These are phyloP conservation scores for Pterocarpus santalinus DNA, from an alignment of 306 rosid genomes.

Conservation along the genomic window DNA sequence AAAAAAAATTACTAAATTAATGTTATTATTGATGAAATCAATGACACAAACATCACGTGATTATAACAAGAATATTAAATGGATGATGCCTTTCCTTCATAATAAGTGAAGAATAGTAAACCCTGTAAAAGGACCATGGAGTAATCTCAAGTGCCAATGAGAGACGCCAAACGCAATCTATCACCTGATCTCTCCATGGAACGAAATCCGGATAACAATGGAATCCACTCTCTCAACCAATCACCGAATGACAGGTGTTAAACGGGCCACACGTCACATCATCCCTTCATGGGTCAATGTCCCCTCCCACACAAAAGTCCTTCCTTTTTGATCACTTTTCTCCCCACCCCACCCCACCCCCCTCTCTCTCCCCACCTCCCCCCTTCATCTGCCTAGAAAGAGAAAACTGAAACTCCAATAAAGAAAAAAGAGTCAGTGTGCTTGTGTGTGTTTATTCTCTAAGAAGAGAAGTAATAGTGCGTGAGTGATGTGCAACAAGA, in stretches of 20 bases:
- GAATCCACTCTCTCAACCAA: constrained; percentile 67
- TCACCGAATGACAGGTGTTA: constrained; percentile 50
- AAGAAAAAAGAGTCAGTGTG: background rate
- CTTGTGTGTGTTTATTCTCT: background rate
- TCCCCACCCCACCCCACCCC: background rate
- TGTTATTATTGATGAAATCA: background rate
- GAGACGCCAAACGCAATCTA: constrained; percentile 33
- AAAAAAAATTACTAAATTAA: too few relatives aligned
- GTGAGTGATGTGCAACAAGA: constrained; percentile 65
- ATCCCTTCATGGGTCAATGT: constrained; percentile 43
- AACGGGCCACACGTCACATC: constrained; percentile 49
- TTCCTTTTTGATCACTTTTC: constrained; percentile 41
- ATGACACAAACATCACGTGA: constrained; percentile 4
- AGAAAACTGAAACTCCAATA: background rate
- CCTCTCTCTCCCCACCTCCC: background rate
- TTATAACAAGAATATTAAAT: constrained; percentile 21
- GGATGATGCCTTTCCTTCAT: background rate
- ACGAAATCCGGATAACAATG: constrained; percentile 85
- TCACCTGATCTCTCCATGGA: constrained; percentile 51
- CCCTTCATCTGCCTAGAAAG: background rate
- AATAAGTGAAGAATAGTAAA: background rate
- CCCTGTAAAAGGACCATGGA: background rate
- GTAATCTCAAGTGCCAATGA: constrained; percentile 36
- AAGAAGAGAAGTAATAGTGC: background rate
- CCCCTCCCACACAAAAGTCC: constrained; percentile 47